Conservation (phyloP, 352 stramenopile species). For the Globisporangium carolinianum region DNA sequence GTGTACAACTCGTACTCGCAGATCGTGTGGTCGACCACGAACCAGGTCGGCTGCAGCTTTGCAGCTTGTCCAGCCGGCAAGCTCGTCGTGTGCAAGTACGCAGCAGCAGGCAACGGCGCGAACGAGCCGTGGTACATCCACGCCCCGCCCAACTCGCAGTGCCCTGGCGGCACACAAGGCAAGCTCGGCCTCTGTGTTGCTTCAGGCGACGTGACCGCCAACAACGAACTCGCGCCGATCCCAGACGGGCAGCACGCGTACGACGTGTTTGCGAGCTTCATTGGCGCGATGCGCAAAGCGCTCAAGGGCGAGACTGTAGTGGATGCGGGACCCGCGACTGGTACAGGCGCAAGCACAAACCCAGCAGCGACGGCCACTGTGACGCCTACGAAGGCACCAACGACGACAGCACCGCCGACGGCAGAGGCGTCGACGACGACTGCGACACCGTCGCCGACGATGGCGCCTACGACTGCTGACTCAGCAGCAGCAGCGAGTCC, state of each 20-base stretch:
- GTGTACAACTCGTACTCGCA: constrained; percentile 76
- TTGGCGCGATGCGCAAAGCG: constrained; percentile 41
- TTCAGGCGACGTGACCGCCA: constrained; percentile 28
- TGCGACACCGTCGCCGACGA: not conserved
- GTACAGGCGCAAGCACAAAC: constrained; percentile 10
- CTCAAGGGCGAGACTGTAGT: constrained; percentile 25
- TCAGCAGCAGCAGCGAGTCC: not conserved
- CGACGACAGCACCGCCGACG: not conserved
- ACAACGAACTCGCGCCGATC: constrained; percentile 49
- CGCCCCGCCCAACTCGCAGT: constrained; percentile 33
- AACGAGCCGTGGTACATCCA: constrained; percentile 56
- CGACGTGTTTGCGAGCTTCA: constrained; percentile 48
- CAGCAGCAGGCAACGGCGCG: constrained; percentile 41
- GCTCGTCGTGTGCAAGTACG: constrained; percentile 60
- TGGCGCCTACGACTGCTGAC: not conserved
- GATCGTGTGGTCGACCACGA: constrained; percentile 57
- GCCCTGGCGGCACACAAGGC: constrained; percentile 38
- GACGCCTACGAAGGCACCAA: not conserved
- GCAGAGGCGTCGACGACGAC: constrained; percentile 3
- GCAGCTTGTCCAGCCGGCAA: constrained; percentile 31
- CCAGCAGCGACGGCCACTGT: constrained; percentile 2
- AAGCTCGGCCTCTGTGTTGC: constrained; percentile 43
- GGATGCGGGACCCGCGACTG: constrained; percentile 14
- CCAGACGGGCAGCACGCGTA: constrained; percentile 47
- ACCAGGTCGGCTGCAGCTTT: constrained; percentile 52